Percentiles rank a stretch among this genome's conserved stretches.
phyloP scores from a whole-genome alignment of 441 rosid species.

The Adansonia gregorii region DNA sequence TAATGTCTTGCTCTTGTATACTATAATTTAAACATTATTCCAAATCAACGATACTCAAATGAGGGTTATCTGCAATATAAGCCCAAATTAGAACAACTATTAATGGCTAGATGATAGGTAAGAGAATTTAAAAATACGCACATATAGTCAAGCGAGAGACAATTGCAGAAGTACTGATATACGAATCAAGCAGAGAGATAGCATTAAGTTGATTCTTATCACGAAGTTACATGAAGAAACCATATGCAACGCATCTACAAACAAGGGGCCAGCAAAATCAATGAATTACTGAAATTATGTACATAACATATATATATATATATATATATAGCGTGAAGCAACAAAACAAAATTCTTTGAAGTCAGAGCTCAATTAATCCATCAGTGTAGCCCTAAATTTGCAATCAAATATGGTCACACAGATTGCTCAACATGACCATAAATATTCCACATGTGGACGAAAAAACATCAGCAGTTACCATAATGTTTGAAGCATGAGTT shows the following conservation, averaged over 20 bases:
- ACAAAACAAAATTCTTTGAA: slow-evolving; percentile 1
- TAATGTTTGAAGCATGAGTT: slow-evolving; percentile 70
- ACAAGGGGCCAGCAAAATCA: not conserved
- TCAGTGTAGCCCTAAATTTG: not conserved
- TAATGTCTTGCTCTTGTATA: not conserved
- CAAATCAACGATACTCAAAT: not conserved
- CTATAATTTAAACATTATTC: not conserved
- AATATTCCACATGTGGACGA: not conserved
- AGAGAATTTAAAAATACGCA: not conserved
- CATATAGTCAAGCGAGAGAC: not conserved
- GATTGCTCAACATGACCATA: not conserved
- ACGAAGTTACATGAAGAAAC: not conserved
- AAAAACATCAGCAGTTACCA: slow-evolving; percentile 49
- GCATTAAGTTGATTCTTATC: not conserved
- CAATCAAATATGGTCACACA: slow-evolving; percentile 10
- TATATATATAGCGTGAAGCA: not conserved
- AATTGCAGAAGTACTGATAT: not conserved
- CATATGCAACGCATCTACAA: not conserved
- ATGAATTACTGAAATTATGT: not conserved
- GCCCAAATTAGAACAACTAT: not conserved
- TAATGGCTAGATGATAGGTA: not conserved
- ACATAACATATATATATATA: not conserved
- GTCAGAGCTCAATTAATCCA: not conserved
- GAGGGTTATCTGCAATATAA: not conserved
- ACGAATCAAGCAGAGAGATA: not conserved